Evolutionary conservation across 768 basidiomycete species (phyloP).

Genomic region (Amanita thiersii): DNA sequence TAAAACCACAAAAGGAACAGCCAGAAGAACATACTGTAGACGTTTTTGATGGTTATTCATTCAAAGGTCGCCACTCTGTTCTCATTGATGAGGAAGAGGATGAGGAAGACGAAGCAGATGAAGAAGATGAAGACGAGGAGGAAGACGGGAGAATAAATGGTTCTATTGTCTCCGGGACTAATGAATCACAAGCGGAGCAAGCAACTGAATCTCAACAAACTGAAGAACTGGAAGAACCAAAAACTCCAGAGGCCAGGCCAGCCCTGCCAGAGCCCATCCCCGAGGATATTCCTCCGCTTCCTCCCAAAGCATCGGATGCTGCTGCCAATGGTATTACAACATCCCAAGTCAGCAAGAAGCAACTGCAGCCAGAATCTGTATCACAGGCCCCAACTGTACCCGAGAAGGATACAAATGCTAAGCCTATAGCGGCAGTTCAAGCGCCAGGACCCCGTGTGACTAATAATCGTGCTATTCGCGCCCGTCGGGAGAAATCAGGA

Average conservation of each 20-base stretch:
- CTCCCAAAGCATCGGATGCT: slow-evolving; percentile 7
- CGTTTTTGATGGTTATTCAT: slow-evolving; percentile 92
- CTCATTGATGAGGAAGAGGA: slow-evolving; percentile 68
- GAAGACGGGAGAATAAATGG: slow-evolving; percentile 29
- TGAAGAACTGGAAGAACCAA: slow-evolving; percentile 52
- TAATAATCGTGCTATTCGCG: slow-evolving; percentile 21
- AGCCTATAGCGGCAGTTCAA: slow-evolving; percentile 16
- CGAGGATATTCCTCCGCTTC: slow-evolving; percentile 8
- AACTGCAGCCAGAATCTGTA: slow-evolving; percentile 3
- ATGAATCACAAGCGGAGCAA: slow-evolving; percentile 19
- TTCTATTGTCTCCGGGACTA: slow-evolving; percentile 29
- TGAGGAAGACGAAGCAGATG: slow-evolving; percentile 35
- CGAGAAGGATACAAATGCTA: slow-evolving; percentile 19
- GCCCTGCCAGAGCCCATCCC: slow-evolving; percentile 19
- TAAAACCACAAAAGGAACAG: slow-evolving; percentile 29
- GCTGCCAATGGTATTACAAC: not conserved
- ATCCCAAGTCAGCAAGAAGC: too few species aligned
- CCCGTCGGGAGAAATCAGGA: slow-evolving; percentile 74
- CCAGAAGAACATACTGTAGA: slow-evolving; percentile 51
- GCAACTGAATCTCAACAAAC: too few species aligned
- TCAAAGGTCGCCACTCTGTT: slow-evolving; percentile 80
- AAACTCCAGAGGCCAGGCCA: slow-evolving; percentile 67
- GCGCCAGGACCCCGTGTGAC: slow-evolving; percentile 13
- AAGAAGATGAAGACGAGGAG: slow-evolving; percentile 32
- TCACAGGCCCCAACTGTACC: slow-evolving; percentile 7